Base-by-base conservation (phyloP, 352 stramenopile species). In the Pseudoperonospora humuli region DNA sequence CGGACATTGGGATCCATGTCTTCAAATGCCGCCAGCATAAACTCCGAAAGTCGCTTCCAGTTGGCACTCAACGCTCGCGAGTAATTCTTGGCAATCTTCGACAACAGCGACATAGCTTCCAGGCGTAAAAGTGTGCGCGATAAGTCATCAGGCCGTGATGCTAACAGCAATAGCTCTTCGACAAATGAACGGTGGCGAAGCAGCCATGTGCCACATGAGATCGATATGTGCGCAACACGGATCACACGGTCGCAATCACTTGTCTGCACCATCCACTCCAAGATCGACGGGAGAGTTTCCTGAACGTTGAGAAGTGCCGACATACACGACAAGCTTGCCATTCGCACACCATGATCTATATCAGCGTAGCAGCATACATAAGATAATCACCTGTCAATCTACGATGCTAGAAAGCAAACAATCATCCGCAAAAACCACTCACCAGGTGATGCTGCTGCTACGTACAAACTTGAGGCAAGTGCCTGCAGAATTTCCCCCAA, bases 1-100 rank as follows among this genome's bases (percentile, higher is more conserved):
- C 81, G 81, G 31, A 93, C 75, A 42, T 91, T 91, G 2, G 80
- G 74, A 35, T 93, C 81, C 47, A 84, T 62, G 24, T 93, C 81
- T 66, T 87, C 78, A 40, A 91, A 93, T 3, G 78, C 75, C 14
- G 61, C 67, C 10, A 93, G 43, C 71, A 93, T 80, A 50, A 93
- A 93, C 3, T 82, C 73, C 0, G 73, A 53, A 19, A 93, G 45
- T 3, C 57, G 57, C 27, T 66, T 67, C 81, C 81, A 93, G 17
- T 81, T 75, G 1, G 51, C 46, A 44, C 75, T 88, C n/a, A 93
- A 39, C 2, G 75, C 78, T n/a, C 58, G 39, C 2, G 78, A 69
- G 26, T 91, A 91, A 29, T 91, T 91, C 45, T 91, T 91, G 4
- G 78, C 81, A 14, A 89, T 65, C 50, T 93, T 93, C 0, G 74